Evolutionary conservation across 768 basidiomycete species (phyloP).

Genomic region (Xerocomus spinulosus): DNA sequence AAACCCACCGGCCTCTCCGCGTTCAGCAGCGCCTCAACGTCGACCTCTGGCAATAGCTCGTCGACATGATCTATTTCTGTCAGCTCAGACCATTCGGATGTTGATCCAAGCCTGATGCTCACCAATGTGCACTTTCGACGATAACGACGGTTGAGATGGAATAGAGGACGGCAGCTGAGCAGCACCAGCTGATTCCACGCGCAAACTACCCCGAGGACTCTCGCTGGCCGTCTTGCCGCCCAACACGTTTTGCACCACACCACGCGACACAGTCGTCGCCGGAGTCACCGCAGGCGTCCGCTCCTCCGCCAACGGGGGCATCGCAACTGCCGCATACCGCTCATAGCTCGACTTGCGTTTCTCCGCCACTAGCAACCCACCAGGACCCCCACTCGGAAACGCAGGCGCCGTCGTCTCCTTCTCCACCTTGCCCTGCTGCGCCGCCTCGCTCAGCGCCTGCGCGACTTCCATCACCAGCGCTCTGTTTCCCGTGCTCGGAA

Average conservation of each 20-base stretch:
- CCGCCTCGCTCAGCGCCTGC: slow-evolving; percentile 47
- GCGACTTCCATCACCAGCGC: slow-evolving; percentile 79
- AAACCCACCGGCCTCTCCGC: slow-evolving; percentile 12
- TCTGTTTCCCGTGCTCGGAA: slow-evolving; percentile 64
- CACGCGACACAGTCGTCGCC: slow-evolving; percentile 46
- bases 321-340: slow-evolving; percentile 53
- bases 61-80: slow-evolving; percentile 36
- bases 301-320: slow-evolving; percentile 69
- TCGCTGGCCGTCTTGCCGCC: slow-evolving; percentile 6
- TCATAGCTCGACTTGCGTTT: slow-evolving; percentile 66
- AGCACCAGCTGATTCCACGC: background rate
- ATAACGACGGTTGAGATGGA: background rate
- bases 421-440: slow-evolving; percentile 7
- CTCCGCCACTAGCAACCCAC: slow-evolving; percentile 38
- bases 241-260: slow-evolving; percentile 4
- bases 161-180: background rate
- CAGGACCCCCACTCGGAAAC: slow-evolving; percentile 4
- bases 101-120: slow-evolving; percentile 7
- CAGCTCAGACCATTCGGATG: background rate
- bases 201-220: slow-evolving; percentile 11
- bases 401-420: too few species aligned
- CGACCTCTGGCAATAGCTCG: slow-evolving; percentile 42
- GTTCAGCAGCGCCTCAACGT: slow-evolving; percentile 46
- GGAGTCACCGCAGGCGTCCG: slow-evolving; percentile 55
- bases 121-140: slow-evolving; percentile 33